A percentile compares a stretch with the other conserved stretches of the same genome.
These are phyloP conservation scores for Exidia glandulosa DNA, from an alignment of 768 basidiomycete genomes.

Conservation along the genomic window DNA sequence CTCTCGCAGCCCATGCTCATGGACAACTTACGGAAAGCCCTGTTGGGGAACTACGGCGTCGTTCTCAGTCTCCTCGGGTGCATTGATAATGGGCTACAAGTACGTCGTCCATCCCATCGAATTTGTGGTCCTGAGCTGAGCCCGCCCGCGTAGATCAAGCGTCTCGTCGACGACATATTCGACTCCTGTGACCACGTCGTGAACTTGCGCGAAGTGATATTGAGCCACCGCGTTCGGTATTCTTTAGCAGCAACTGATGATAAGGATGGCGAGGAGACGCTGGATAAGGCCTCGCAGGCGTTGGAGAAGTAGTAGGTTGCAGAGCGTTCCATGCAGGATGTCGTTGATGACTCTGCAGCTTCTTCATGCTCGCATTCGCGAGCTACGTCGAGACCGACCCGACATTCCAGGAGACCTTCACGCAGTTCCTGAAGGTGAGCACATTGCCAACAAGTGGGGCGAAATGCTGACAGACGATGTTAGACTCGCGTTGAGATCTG, in stretches of 20 bases:
- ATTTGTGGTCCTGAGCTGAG: not conserved
- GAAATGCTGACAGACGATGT: not conserved
- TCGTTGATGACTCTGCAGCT: conserved; percentile 32
- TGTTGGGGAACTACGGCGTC: conserved; percentile 85
- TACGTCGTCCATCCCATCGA: not conserved
- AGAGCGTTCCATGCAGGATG: not conserved
- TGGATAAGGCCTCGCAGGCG: conserved; percentile 61
- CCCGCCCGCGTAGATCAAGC: conserved; percentile 48
- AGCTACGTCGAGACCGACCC: conserved; percentile 64
- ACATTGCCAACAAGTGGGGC: not conserved
- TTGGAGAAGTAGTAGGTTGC: conserved; percentile 81
- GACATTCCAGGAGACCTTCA: conserved; percentile 58
- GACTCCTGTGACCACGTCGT: conserved; percentile 84
- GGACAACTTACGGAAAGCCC: conserved; percentile 80
- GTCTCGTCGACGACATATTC: conserved; percentile 79
- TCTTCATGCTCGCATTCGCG: conserved; percentile 90
- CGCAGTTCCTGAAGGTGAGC: conserved; percentile 73
- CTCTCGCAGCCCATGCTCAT: conserved; percentile 69
- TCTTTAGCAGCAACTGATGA: conserved; percentile 69
- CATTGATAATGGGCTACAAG: conserved; percentile 71
- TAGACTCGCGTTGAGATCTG: conserved; percentile 81
- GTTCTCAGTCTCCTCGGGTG: conserved; percentile 90
- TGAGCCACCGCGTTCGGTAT: conserved; percentile 74
- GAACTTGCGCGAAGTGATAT: conserved; percentile 83
- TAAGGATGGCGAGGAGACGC: conserved; percentile 32